phyloP scores from a whole-genome alignment of 2,329 filamentous ascomycete genomes.

The Cryphonectria parasitica region DNA sequence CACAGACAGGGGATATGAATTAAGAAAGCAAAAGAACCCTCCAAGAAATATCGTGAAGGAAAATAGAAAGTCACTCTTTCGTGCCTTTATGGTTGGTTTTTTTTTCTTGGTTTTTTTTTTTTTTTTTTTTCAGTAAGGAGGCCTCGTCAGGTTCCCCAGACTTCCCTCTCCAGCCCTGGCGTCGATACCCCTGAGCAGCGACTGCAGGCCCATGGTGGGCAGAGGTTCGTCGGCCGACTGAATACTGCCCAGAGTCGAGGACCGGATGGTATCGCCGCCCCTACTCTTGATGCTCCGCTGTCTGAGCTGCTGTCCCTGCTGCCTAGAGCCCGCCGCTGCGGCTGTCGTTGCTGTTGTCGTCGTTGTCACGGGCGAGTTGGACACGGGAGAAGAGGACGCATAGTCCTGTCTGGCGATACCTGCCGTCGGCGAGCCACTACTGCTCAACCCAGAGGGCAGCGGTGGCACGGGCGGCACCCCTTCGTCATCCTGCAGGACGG shows the following conservation, averaged over 20 bases:
- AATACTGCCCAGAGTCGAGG: constrained; percentile 40
- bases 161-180: constrained; percentile 50
- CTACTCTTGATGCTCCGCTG: constrained; percentile 48
- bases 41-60: no score
- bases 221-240: constrained; percentile 35
- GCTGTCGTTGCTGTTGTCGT: constrained; percentile 20
- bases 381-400: constrained; percentile 19
- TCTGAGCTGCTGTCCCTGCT: constrained; percentile 37
- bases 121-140: constrained; percentile 53
- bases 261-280: constrained; percentile 44
- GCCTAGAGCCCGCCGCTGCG: neutral
- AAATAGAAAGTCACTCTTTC: no score
- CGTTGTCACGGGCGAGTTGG: constrained; percentile 19
- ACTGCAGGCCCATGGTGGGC: constrained; percentile 50
- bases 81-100: no score
- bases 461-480: constrained; percentile 60
- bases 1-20: neutral
- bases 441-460: constrained; percentile 44
- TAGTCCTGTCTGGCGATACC: constrained; percentile 25
- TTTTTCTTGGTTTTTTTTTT: no score
- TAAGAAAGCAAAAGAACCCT: neutral
- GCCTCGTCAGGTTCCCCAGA: constrained; percentile 51
- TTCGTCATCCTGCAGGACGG: constrained; percentile 38
- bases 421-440: constrained; percentile 30
- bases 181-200: constrained; percentile 56